phyloP scores from a whole-genome alignment of 1,139 yeast genomes.

The Kluyveromyces sp. region DNA sequence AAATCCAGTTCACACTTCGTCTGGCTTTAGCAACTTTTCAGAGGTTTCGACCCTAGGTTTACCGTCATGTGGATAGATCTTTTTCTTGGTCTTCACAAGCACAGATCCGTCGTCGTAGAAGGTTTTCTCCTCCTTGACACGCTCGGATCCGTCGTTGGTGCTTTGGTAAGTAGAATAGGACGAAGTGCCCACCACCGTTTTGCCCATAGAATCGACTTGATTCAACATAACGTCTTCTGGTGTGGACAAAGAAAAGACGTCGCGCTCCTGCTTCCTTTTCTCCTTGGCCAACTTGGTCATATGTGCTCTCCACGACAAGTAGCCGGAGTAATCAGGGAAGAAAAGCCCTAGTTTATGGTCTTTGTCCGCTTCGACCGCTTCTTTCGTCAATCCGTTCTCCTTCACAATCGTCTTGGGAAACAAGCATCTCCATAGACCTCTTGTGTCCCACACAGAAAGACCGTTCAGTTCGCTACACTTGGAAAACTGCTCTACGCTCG shows the following conservation, averaged over 20 bases:
- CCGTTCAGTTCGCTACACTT: conserved; percentile 62
- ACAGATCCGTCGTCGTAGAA: conserved; percentile 64
- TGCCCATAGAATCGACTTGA: conserved; percentile 22
- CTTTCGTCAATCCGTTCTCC: conserved; percentile 41
- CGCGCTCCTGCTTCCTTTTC: conserved; percentile 25
- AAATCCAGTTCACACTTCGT: conserved; percentile 2
- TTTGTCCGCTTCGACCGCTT: conserved; percentile 38
- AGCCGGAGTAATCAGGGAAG: conserved; percentile 59
- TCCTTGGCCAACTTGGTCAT: conserved; percentile 42
- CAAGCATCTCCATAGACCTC: conserved; percentile 83
- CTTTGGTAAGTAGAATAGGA: conserved; percentile 41
- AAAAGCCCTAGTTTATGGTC: conserved; percentile 38
- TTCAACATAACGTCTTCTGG: conserved; percentile 29
- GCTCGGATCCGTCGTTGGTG: conserved; percentile 50
- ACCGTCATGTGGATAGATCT: conserved; percentile 37
- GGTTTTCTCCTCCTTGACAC: conserved; percentile 46
- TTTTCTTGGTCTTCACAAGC: conserved; percentile 33
- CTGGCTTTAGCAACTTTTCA: conserved; percentile 18
- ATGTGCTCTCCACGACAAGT: conserved; percentile 53
- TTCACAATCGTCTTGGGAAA: conserved; percentile 54
- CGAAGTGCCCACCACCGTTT: conserved; percentile 45
- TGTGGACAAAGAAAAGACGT: conserved; percentile 20
- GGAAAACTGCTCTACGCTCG: conserved; percentile 53
- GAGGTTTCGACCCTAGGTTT: conserved; percentile 27
- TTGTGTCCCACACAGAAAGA: conserved; percentile 66